A percentile compares a stretch with the other conserved stretches of the same genome.
Conservation (phyloP, 2,329 filamentous ascomycete genomes). For the Plectosphaerella cucumerina region DNA sequence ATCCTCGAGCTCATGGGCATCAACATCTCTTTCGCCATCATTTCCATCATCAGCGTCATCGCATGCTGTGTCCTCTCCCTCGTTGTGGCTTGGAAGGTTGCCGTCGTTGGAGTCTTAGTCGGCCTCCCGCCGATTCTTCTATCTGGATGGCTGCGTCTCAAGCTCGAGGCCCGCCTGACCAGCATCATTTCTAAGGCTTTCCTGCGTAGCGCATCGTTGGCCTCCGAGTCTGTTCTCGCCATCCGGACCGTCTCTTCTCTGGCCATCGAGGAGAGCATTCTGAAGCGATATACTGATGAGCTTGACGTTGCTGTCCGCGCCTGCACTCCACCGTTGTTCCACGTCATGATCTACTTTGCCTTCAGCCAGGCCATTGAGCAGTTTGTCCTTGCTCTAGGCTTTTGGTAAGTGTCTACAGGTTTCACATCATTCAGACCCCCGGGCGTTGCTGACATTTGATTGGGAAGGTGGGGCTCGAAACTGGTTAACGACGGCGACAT, state of each 20-base stretch:
- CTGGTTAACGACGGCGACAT: background rate
- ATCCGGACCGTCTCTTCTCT: conserved; percentile 40
- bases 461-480: background rate
- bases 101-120: conserved; percentile 35
- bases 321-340: conserved; percentile 9
- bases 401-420: conserved; percentile 24
- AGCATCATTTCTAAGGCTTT: conserved; percentile 27
- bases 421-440: too few species aligned
- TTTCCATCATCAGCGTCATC: conserved; percentile 34
- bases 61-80: conserved; percentile 34
- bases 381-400: conserved; percentile 26
- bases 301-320: conserved; percentile 14
- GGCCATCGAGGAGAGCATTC: conserved; percentile 28
- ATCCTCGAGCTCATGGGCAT: conserved; percentile 40
- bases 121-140: conserved; percentile 34
- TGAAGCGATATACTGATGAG: conserved; percentile 25
- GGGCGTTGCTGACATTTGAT: background rate
- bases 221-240: conserved; percentile 39
- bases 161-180: conserved; percentile 37
- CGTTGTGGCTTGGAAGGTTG: conserved; percentile 38
- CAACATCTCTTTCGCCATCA: conserved; percentile 36
- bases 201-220: conserved; percentile 35
- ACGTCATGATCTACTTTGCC: conserved; percentile 20
- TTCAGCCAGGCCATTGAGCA: conserved; percentile 24
- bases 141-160: conserved; percentile 36